Base-by-base conservation (phyloP, 495 filamentous ascomycete species). In the Aspergillus mulundensis region DNA sequence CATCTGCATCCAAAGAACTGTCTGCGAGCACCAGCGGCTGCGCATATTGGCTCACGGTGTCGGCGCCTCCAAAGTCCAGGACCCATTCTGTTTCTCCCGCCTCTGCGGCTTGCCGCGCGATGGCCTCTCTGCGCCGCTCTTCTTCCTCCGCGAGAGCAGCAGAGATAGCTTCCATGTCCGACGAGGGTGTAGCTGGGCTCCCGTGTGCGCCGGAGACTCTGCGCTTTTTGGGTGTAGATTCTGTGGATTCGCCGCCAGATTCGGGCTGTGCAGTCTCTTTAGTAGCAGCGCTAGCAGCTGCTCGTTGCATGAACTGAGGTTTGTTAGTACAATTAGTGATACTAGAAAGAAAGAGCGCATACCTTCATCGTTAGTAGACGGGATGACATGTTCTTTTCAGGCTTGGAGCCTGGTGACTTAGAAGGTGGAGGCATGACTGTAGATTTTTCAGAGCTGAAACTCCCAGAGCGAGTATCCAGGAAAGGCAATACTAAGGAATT, bases 281-380 rank as follows among this genome's bases (percentile, higher is more conserved):
- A 1, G 69, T 57, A 7, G 81, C 78, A 45, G 68, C 59, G 54
- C 75, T 76, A 30, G 86, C 84, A 21, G 87, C 89, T 48, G 88
- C 88, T 60, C 94, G 84, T 81, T 96, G 94, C 94, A 98, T 98
- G 71, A 98, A 98, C 83, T 89, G 48, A 40, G 54, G 23, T 49
- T 16, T 43, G 25, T 56, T 41, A 56, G 53, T 21, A 39, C 12
- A 12, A 50, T 14, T 30, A 32, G 1, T 25, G 8, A 28, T 8
- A 28, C 25, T 7, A 12, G 18, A 21, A 21, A 19, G 18, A 19
- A 18, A 8, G 21, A 38, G 11, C 40, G 16, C 64, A 40, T 68
- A 84, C 84, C 73, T 96, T 96, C 92, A 97, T 97, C 21, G 88
- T 95, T 63, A 95, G 75, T 18, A 97, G 82, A 51, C 91, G 84